These are phyloP conservation scores for Spirogloea muscicola DNA, from an alignment of 139 green algal genomes.

Conservation along the genomic window DNA sequence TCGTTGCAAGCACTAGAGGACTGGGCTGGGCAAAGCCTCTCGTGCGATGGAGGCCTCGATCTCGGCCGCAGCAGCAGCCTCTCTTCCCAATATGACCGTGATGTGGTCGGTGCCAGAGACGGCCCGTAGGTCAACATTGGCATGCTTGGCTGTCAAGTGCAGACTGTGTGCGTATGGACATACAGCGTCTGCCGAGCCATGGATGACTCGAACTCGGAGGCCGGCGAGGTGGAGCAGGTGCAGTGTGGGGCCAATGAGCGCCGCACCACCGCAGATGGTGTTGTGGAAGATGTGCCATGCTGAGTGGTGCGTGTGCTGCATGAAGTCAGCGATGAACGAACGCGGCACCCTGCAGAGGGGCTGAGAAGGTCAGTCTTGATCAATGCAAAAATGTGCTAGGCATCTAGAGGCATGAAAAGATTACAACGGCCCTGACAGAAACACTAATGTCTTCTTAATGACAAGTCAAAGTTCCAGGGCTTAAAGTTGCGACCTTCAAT, in stretches of 20 bases:
- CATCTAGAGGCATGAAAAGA: too few species aligned
- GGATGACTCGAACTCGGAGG: background rate
- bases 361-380: too few species aligned
- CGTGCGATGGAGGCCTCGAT: constrained; percentile 1
- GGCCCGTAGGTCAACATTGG: background rate
- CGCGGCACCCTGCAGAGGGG: constrained; percentile 16
- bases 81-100: background rate
- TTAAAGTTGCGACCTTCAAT: too few species aligned
- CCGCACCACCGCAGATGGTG: constrained; percentile 14
- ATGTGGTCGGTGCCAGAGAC: constrained; percentile 5
- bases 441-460: too few species aligned
- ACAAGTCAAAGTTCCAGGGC: too few species aligned
- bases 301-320: constrained; percentile 27
- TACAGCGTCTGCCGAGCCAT: constrained; percentile 1
- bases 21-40: too few species aligned
- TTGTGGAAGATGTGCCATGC: constrained; percentile 37
- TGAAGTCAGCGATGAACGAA: constrained; percentile 17
- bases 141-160: background rate
- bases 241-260: background rate
- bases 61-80: constrained; percentile 2
- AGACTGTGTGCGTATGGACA: constrained; percentile 4
- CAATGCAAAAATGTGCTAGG: too few species aligned
- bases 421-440: too few species aligned
- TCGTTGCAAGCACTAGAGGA: too few species aligned
- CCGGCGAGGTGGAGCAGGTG: background rate